Base-by-base conservation (phyloP, 352 stramenopile species). In the Phytopythium mirpurense region DNA sequence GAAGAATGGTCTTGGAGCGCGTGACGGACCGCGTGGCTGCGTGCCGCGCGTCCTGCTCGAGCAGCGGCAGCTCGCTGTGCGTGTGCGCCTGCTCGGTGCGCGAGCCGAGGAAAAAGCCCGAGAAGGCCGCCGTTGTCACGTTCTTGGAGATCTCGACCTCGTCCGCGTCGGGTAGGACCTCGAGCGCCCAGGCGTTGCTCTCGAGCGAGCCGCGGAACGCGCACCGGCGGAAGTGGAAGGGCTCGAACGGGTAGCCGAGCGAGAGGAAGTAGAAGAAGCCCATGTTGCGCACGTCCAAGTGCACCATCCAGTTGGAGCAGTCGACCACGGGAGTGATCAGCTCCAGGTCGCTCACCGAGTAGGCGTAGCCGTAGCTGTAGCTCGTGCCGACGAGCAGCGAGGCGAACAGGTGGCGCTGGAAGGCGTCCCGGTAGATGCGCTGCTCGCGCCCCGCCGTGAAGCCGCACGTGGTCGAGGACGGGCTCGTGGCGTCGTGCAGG, bases 281-380 rank as follows among this genome's bases (percentile, higher is more conserved):
- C 0, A 14, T 40, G 9, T 62, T 62, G 7, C 45, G 47, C 44
- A 63, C 56, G 7, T 46, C 49, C 8, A 63, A 12, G 2, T 56
- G 1, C 46, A 85, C 59, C 19, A 60, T 44, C 2, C 32, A 46
- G 10, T 58, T 74, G 6, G 63, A 63, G 47, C 74, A 85, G 46
- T 83, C 72, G 6, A 81, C 61, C 0, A 86, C 53, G 0, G 70
- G 62, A n/a, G 70, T 34, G 8, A 86, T 61, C 14, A 86, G 60
- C 34, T 83, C 74, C 1, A 61, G 41, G 3, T 69, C 55, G 0
- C 32, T 11, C 14, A 23, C 41, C 14, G 16, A 32, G 14, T 10
- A 23, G 1, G 23, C n/a, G 14, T 78, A 32, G 34, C 56, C 63
- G 21, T 56, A 60, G 16, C 64, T 73, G 53, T 56, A 60, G 16